Percentiles rank a stretch among this genome's conserved stretches.
These are phyloP conservation scores for Ceratocystis eucalypticola DNA, from an alignment of 2,329 filamentous ascomycete species.

Conservation along the genomic window DNA sequence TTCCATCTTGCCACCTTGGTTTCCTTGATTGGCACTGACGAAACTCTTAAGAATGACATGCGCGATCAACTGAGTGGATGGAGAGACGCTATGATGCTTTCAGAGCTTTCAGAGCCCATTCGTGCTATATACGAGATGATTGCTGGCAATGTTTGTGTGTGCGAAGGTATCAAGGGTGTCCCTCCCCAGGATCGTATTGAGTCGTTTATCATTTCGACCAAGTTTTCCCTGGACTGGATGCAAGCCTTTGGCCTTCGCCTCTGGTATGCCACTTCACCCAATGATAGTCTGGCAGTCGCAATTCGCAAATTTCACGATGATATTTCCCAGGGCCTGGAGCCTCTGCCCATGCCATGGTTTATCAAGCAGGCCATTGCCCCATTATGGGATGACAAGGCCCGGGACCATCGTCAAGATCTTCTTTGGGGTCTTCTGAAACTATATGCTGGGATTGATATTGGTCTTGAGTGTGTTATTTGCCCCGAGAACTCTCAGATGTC, in stretches of 20 bases:
- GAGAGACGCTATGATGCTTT: constrained; percentile 68
- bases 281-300: constrained; percentile 57
- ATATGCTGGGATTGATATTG: constrained; percentile 47
- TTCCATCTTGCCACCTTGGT: constrained; percentile 75
- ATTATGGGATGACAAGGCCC: constrained; percentile 47
- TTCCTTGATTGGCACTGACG: constrained; percentile 64
- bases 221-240: constrained; percentile 82
- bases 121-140: constrained; percentile 82
- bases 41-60: constrained; percentile 59
- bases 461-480: constrained; percentile 57
- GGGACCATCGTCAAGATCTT: constrained; percentile 55
- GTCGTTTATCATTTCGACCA: constrained; percentile 68
- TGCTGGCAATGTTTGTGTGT: constrained; percentile 73
- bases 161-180: constrained; percentile 59
- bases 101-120: constrained; percentile 73
- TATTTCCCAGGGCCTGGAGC: constrained; percentile 55
- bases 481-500: constrained; percentile 66
- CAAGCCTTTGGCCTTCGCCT: constrained; percentile 83
- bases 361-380: constrained; percentile 43
- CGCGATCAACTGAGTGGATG: constrained; percentile 69
- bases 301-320: constrained; percentile 63
- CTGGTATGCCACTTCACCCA: constrained; percentile 65
- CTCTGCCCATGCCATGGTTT: constrained; percentile 60
- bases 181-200: constrained; percentile 67
- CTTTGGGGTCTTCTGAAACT: constrained; percentile 79